Evolutionary conservation across 2,329 filamentous ascomycete species (phyloP).

Genomic region (Aspergillus sp.): DNA sequence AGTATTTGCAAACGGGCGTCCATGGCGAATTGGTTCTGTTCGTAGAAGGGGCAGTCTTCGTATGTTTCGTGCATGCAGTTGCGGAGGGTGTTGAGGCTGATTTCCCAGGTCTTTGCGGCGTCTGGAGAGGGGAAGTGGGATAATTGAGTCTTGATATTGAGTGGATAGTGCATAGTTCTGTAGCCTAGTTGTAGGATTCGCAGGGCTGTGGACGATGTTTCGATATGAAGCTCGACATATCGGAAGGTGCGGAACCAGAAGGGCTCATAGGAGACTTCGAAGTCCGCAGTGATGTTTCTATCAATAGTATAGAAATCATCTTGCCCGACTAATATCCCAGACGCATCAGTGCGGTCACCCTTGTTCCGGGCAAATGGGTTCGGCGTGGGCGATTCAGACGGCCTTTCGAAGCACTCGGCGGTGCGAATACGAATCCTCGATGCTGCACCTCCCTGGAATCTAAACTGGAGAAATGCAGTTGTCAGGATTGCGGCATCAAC

Average conservation of each 20-base stretch:
- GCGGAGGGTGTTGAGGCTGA: slow-evolving; percentile 5
- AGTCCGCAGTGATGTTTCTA: neutral
- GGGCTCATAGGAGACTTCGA: neutral
- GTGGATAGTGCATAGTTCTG: neutral
- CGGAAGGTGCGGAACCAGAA: slow-evolving; percentile 15
- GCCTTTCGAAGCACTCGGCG: slow-evolving; percentile 9
- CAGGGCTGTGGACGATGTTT: neutral
- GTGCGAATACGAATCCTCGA: neutral
- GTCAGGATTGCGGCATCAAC: neutral
- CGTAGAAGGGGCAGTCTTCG: slow-evolving; percentile 14
- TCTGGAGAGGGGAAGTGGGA: neutral
- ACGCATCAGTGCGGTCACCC: neutral
- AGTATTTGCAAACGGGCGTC: slow-evolving; percentile 10
- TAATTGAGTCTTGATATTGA: neutral
- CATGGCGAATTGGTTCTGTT: slow-evolving; percentile 15
- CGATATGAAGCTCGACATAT: slow-evolving; percentile 4
- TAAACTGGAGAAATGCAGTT: slow-evolving; percentile 1
- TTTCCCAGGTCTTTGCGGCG: slow-evolving; percentile 4
- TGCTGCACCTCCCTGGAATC: neutral
- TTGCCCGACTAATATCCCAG: neutral
- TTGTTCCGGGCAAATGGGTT: slow-evolving; percentile 8
- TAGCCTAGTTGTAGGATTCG: neutral
- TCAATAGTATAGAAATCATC: slow-evolving; percentile 6
- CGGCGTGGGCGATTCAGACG: neutral
- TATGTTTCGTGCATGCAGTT: slow-evolving; percentile 15